Conservation (phyloP, 352 stramenopile species). For the Phytophthora aleatoria region DNA sequence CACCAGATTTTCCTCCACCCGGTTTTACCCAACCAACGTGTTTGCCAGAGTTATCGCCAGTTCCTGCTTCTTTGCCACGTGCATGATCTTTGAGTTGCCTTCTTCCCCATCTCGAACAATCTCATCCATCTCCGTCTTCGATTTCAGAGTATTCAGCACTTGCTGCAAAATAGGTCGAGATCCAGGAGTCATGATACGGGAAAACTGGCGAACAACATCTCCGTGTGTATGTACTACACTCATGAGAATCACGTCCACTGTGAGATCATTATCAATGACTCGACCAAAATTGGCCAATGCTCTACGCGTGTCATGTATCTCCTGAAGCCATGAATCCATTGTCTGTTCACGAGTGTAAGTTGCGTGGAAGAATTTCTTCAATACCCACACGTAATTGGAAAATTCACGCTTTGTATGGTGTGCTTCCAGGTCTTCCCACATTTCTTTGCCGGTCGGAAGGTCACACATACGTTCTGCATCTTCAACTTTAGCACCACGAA, state of each 20-base stretch:
- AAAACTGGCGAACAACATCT: neutral
- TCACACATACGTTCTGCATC: neutral
- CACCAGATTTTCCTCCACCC: too few relatives aligned
- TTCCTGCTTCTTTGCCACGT: too few relatives aligned
- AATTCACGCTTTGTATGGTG: neutral
- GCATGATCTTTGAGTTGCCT: neutral
- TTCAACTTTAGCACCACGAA: neutral
- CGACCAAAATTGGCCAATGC: neutral
- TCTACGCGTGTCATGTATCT: neutral
- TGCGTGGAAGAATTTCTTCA: neutral
- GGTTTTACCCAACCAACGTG: neutral
- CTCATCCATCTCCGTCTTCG: neutral
- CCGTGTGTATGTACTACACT: neutral
- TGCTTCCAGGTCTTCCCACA: neutral
- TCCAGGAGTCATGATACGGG: neutral
- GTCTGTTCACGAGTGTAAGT: neutral
- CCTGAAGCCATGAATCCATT: neutral
- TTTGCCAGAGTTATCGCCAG: too few relatives aligned
- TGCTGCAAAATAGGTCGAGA: neutral
- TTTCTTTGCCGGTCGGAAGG: neutral
- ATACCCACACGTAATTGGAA: neutral
- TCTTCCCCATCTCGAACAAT: neutral
- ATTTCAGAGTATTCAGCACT: neutral
- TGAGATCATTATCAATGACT: neutral
- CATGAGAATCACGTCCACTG: neutral